phyloP scores from a whole-genome alignment of 108 stramenopile genomes.

The Cyclotella sp. region DNA sequence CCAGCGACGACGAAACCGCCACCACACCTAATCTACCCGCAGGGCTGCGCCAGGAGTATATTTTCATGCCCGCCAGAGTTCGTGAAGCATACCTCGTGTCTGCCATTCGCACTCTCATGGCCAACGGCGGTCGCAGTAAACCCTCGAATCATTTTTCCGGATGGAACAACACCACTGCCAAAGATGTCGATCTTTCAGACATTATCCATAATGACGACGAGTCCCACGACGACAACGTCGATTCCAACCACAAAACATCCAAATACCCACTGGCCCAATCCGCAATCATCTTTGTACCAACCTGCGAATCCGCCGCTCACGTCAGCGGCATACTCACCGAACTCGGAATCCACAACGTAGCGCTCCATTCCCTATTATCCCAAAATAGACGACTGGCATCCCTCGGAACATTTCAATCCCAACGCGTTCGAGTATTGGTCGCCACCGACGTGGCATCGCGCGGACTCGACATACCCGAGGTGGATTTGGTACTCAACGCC shows the following conservation, averaged over 20 bases:
- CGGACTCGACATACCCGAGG: conserved; percentile 97
- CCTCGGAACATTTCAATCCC: conserved; percentile 90
- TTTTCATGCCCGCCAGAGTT: conserved; percentile 94
- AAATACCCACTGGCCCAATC: conserved; percentile 71
- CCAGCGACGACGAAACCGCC: conserved; percentile 32
- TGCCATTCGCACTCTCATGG: conserved; percentile 76
- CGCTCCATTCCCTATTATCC: conserved; percentile 91
- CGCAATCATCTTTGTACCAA: conserved; percentile 96
- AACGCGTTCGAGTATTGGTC: conserved; percentile 89
- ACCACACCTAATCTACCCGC: conserved; percentile 83
- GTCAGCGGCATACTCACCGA: conserved; percentile 88
- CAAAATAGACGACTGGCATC: conserved; percentile 93
- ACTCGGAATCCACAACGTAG: conserved; percentile 90
- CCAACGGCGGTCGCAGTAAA: conserved; percentile 75
- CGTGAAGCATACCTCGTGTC: conserved; percentile 86
- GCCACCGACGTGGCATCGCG: conserved; percentile 98
- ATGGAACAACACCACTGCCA: conserved; percentile 34
- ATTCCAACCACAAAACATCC: conserved; percentile 33
- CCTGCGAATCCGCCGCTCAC: conserved; percentile 93
- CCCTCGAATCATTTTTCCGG: conserved; percentile 28
- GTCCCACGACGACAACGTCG: conserved; percentile 55
- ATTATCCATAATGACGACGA: conserved; percentile 38
- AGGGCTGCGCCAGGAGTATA: conserved; percentile 92
- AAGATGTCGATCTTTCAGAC: conserved; percentile 28
- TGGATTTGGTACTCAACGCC: conserved; percentile 96